phyloP scores from a whole-genome alignment of 2,329 filamentous ascomycete species.

The Ceratocystis destructans region DNA sequence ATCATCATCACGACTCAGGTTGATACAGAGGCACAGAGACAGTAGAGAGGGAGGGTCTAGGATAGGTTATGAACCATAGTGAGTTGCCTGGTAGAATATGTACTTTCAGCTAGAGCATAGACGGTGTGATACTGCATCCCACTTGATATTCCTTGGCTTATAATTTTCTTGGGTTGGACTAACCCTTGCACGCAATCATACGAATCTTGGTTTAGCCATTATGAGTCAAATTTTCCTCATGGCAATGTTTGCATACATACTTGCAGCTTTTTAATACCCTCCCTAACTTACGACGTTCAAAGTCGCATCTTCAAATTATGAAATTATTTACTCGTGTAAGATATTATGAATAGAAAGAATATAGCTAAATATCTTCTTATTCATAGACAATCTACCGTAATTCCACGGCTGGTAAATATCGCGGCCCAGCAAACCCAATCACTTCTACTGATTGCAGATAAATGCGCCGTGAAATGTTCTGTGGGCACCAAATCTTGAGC shows the following conservation, averaged over 20 bases:
- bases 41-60: neutral
- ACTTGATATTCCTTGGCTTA: no score
- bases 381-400: slow-evolving; percentile 32
- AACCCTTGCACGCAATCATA: slow-evolving; percentile 9
- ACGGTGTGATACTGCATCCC: no score
- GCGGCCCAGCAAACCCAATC: slow-evolving; percentile 70
- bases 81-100: neutral
- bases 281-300: no score
- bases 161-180: neutral
- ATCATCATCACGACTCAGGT: neutral
- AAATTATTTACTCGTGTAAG: neutral
- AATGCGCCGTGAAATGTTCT: slow-evolving; percentile 49
- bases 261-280: no score
- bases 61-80: neutral
- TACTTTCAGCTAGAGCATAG: neutral
- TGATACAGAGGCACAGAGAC: neutral
- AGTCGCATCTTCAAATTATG: no score
- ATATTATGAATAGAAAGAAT: slow-evolving; percentile 5
- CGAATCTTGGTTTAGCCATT: neutral
- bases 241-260: neutral
- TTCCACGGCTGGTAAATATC: slow-evolving; percentile 63
- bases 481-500: slow-evolving; percentile 79
- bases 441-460: slow-evolving; percentile 67
- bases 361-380: neutral
- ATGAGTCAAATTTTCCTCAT: slow-evolving; percentile 4